These are phyloP conservation scores for Xylaria telfairii DNA, from an alignment of 495 filamentous ascomycete genomes.

Conservation along the genomic window DNA sequence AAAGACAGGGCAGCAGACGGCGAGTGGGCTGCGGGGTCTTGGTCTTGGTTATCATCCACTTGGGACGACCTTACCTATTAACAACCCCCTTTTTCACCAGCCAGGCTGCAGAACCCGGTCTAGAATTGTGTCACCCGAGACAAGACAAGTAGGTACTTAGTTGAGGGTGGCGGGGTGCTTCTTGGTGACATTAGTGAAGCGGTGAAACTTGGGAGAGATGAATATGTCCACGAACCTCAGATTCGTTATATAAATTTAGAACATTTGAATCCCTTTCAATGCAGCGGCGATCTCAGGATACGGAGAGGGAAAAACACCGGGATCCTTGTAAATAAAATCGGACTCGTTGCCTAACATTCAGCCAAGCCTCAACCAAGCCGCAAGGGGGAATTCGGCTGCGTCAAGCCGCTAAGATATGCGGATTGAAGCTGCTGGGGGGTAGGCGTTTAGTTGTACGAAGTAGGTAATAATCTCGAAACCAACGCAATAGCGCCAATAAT, in stretches of 20 bases:
- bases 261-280: conserved; percentile 6
- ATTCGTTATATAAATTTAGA: not conserved
- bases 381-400: conserved; percentile 10
- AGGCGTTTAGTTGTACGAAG: too few species aligned
- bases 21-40: conserved; percentile 18
- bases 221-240: not conserved
- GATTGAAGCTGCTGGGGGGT: not conserved
- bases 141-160: conserved; percentile 1
- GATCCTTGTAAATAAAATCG: conserved; percentile 1
- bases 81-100: conserved; percentile 19
- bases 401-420: not conserved
- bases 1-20: not conserved
- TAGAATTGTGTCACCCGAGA: conserved; percentile 11
- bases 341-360: not conserved
- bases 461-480: too few species aligned
- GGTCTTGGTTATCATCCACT: conserved; percentile 13
- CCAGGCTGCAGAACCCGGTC: conserved; percentile 15
- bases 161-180: not conserved
- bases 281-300: conserved; percentile 7
- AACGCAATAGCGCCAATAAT: too few species aligned
- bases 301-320: not conserved
- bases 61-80: not conserved
- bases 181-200: not conserved
- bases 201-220: conserved; percentile 5
- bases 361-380: conserved; percentile 5